Evolutionary conservation across 139 green algal genomes (phyloP), one percentile per base, ranked within the genome.

Genomic region (Axilococcus clingmanii): DNA sequence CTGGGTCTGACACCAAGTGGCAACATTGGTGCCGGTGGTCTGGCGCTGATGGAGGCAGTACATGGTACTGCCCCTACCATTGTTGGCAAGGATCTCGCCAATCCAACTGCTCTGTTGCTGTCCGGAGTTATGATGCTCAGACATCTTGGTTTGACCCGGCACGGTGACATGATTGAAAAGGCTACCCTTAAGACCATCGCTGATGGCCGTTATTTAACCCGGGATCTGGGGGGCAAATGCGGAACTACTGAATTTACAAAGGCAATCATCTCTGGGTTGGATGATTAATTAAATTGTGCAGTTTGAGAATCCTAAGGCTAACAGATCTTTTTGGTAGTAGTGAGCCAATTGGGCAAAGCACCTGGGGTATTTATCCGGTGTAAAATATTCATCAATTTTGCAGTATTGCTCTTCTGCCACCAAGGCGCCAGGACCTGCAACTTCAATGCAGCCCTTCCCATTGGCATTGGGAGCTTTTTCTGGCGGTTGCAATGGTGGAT

Each of bases 21-120:
- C 19, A 93, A 94, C 62, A 77, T 94, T 33, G 85, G 82, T 24
- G 55, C 62, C 20, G 69, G 81, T 35, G 83, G 84, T 3, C 58
- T 96, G 46, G 83, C 83, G 3, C 72, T 96, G 41, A 92, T 92
- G 63, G 88, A 96, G 71, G 89, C 84, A 4, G 89, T 97, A 44
- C 89, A 96, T 57, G 89, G 89, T 47, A 97, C 89, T 19, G 89
- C 89, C 4, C 89, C 89, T 25, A 89, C 96, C 70, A 93, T 97
- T 53, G 68, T 69, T 7, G 82, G 74, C 37, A 77, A 91, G 66
- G 78, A 95, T 76, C 55, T 81, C 61, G 89, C 89, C 53, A 97
- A 97, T 75, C 89, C 89, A 37, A 97, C 89, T 1, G 89, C 89
- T 16, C 72, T 97, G 64, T 69, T 96, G 46, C 68, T 97, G 53